phyloP scores from a whole-genome alignment of 371 early-diverging fungal genomes.

The Syncephalastrum racemosum region DNA sequence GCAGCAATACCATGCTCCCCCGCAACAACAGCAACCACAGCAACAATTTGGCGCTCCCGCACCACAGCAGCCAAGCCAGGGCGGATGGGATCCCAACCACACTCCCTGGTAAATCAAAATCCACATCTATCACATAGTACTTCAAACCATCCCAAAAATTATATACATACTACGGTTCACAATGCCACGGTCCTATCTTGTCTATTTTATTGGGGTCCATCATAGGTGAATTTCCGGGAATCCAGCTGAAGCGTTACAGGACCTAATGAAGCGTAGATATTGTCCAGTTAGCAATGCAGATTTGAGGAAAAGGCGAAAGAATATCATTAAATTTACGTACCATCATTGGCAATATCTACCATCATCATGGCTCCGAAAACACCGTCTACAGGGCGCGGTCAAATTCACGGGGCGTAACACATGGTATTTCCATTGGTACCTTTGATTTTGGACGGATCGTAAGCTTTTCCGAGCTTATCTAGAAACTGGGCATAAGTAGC shows the following conservation, averaged over 20 bases:
- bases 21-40: too few species aligned
- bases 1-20: too few species aligned
- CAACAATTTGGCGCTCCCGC: too few species aligned
- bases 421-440: conserved; percentile 36
- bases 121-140: not conserved
- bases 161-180: too few species aligned
- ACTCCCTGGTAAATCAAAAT: conserved; percentile 5
- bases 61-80: not conserved
- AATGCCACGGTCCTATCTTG: too few species aligned
- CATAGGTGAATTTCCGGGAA: conserved; percentile 61
- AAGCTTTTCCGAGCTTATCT: conserved; percentile 61
- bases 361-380: conserved; percentile 87
- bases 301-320: not conserved
- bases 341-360: conserved; percentile 83
- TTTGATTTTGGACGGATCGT: conserved; percentile 66
- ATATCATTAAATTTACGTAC: conserved; percentile 33
- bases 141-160: too few species aligned
- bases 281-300: not conserved
- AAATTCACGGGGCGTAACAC: not conserved
- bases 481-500: conserved; percentile 76
- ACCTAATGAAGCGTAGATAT: conserved; percentile 30
- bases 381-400: conserved; percentile 53
- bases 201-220: not conserved
- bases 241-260: conserved; percentile 81
- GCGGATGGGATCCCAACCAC: conserved; percentile 7